These are phyloP conservation scores for Hypoxylon sp. DNA, from an alignment of 2,329 filamentous ascomycete species.

Conservation along the genomic window DNA sequence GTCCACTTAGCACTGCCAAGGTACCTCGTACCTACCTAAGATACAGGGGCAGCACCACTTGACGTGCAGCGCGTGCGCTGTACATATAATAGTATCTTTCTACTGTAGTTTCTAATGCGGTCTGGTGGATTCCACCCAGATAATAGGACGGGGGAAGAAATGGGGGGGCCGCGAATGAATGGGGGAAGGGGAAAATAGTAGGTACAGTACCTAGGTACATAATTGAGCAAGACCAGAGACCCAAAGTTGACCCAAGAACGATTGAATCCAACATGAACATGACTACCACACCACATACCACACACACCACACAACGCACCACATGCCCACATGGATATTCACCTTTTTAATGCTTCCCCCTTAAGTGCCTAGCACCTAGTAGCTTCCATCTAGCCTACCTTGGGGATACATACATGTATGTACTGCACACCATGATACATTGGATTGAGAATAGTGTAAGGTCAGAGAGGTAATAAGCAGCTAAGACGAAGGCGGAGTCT, in stretches of 20 bases:
- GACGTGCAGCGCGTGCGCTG: conserved; percentile 35
- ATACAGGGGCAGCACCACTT: conserved; percentile 32
- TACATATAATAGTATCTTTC: conserved; percentile 14
- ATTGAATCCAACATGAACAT: conserved; percentile 25
- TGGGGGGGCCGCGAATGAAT: conserved; percentile 26
- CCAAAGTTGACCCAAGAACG: conserved; percentile 18
- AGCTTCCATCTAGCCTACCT: conserved; percentile 22
- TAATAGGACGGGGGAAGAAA: conserved; percentile 34
- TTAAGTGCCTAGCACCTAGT: conserved; percentile 20
- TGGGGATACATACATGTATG: neutral
- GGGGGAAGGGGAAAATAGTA: conserved; percentile 19
- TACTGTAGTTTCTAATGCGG: conserved; percentile 31
- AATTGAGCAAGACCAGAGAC: conserved; percentile 12
- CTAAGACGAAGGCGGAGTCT: conserved; percentile 37
- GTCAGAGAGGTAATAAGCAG: conserved; percentile 22
- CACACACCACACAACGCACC: conserved; percentile 37
- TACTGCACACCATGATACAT: conserved; percentile 11
- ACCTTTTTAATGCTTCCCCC: conserved; percentile 17
- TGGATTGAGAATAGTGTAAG: neutral
- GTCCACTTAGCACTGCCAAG: conserved; percentile 16
- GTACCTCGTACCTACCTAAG: conserved; percentile 29
- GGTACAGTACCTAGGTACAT: neutral
- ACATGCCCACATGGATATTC: conserved; percentile 33
- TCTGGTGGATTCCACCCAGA: conserved; percentile 40
- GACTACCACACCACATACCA: conserved; percentile 30